Evolutionary conservation across 2,329 filamentous ascomycete species (phyloP), one percentile per base, ranked within the genome.

Genomic region (Nothomitra cinnamomea): DNA sequence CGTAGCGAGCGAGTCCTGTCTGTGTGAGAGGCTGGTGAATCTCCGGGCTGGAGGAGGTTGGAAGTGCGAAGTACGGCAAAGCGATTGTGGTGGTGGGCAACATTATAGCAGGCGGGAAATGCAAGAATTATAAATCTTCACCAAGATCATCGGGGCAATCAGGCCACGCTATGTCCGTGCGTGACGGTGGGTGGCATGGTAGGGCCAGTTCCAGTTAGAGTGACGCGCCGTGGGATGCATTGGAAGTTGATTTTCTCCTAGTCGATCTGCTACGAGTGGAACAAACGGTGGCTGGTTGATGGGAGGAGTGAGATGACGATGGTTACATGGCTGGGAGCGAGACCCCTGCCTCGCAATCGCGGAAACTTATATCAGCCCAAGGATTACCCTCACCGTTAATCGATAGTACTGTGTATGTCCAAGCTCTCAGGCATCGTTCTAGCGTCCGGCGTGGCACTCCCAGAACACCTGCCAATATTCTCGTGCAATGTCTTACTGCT

Each of bases 1-100:
- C 67, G 64, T 70, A 72, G 64, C 69, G 68, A 72, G 65, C 61
- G 69, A 71, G 68, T 68, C 68, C 66, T 65, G 61, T 59, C 52
- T 57, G 55, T 55, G 25, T 38, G 51, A 51, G 25, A 49, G 19
- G 43, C 24, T 49, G 24, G 25, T 35, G 22, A 35, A 17, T 24
- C 8, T 25, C 19, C 8, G 19, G 10, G 48, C 53, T 21, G 53
- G 17, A 19, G 41, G 28, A 17, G 41, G 38, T 17, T 28, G 7
- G 32, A 36, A 25, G 4, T 24, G 19, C 19, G 10, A 50, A 40
- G 21, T n/a, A 52, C 28, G 54, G 36, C 10, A 22, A 32, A 32
- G 49, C 28, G 13, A 17, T 15, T 40, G 53, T 47, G 21, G 32
- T 13, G 41, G 36, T 12, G 17, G 22, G 19, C 25, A 17, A 12